Evolutionary conservation across 148 eudicot species (phyloP), one percentile per base, ranked within the genome.

Genomic region (Cornus controversa): DNA sequence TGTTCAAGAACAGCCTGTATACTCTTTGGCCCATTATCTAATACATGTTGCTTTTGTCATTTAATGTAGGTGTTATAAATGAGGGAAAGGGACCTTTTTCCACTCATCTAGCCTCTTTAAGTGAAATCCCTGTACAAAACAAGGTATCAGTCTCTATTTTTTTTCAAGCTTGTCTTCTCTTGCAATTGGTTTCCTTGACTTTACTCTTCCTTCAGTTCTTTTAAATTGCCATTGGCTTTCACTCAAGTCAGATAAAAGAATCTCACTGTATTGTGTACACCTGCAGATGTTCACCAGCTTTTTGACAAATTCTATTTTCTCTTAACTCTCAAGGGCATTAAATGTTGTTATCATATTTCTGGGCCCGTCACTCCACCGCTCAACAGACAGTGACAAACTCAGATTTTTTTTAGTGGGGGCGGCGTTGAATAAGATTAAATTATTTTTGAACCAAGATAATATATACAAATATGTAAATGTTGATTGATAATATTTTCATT

Each of bases 101-200:
- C 73, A 69, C 72, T 70, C 66, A 11, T 58, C 64, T 66, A 28
- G 73, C 29, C 37, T 67, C 64, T 75, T 76, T 47, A n/a, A 69
- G 53, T 54, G 75, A 77, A 58, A 73, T 36, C n/a, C 69, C 70
- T 29, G 69, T 70, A 71, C 71, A 67, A 67, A 70, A 79, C 29
- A 69, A 79, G 91, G 91, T 90, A 81, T 66, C 79, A 72, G 77
- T 66, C 69, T 64, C 28, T 34, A 60, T 67, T 34, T n/a, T 62
- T 67, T 73, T 16, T 66, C 26, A 28, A 58, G 34, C 37, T 70
- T 29, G 27, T 54, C 62, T 20, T 29, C 70, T 42, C 28, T 60
- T n/a, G 10, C 70, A 42, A 75, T 66, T 28, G 11, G 26, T 65
- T 75, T 63, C 64, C 62, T 9, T 27, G 70, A 24, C 36, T 64